A percentile compares a stretch with the other conserved stretches of the same genome.
phyloP scores from a whole-genome alignment of 345 rosid genomes.

The Boechera stricta region DNA sequence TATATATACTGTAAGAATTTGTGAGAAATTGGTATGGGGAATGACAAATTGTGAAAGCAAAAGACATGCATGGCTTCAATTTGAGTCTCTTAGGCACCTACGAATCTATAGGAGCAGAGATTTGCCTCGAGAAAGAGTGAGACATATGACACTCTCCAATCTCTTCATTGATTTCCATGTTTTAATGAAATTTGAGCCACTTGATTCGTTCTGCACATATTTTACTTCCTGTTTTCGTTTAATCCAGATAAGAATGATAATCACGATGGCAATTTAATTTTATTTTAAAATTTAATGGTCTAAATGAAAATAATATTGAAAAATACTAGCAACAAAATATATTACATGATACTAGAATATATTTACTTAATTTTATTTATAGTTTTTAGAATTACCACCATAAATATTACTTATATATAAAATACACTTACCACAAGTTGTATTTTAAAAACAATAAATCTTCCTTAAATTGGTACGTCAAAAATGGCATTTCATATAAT shows the following conservation, averaged over 20 bases:
- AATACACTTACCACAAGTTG: neutral
- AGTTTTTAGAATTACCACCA: neutral
- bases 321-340: neutral
- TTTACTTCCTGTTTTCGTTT: slow-evolving; percentile 17
- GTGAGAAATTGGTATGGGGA: slow-evolving; percentile 37
- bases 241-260: slow-evolving; percentile 1
- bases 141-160: slow-evolving; percentile 30
- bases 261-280: neutral
- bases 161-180: slow-evolving; percentile 39
- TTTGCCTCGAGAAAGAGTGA: slow-evolving; percentile 43
- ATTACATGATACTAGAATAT: neutral
- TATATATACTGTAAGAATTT: slow-evolving; percentile 23
- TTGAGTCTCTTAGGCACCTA: slow-evolving; percentile 43
- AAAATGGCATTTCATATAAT: too few species aligned
- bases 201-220: neutral
- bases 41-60: slow-evolving; percentile 45
- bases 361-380: too few species aligned
- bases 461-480: neutral
- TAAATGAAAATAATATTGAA: neutral
- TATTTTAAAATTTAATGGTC: neutral
- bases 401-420: neutral
- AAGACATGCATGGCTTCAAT: slow-evolving; percentile 48
- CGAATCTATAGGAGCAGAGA: slow-evolving; percentile 43
- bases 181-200: slow-evolving; percentile 6
- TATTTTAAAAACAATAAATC: neutral